These are phyloP conservation scores for Leishmania mexicana DNA, from an alignment of 208 protist genomes.

Conservation along the genomic window DNA sequence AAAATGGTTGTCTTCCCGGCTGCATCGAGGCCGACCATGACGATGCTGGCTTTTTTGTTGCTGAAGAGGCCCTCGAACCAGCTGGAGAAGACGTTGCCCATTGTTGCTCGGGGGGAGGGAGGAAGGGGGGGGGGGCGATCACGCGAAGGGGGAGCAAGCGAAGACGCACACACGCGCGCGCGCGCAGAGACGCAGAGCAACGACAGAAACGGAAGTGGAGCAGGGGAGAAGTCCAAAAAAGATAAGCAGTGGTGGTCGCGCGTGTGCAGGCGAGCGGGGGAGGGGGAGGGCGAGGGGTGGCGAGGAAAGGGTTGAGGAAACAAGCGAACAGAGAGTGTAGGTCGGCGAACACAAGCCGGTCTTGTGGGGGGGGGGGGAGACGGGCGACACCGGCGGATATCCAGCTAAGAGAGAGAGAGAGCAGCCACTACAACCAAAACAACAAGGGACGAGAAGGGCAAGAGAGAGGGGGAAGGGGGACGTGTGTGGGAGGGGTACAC, in stretches of 20 bases:
- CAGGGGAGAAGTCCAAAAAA: not conserved
- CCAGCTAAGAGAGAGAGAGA: no score
- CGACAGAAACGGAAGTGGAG: constrained; percentile 1
- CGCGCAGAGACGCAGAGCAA: not conserved
- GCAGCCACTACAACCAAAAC: no score
- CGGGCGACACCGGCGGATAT: no score
- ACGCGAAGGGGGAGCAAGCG: no score
- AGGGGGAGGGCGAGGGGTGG: not conserved
- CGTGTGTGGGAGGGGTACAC: not conserved
- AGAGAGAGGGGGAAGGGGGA: not conserved
- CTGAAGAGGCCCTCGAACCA: constrained; percentile 78
- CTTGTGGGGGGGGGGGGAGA: no score
- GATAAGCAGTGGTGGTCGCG: not conserved
- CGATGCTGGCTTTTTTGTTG: constrained; percentile 93
- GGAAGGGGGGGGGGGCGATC: not conserved
- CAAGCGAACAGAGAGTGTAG: not conserved
- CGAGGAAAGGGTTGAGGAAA: not conserved
- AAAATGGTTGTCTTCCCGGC: constrained; percentile 98
- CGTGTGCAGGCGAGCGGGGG: not conserved
- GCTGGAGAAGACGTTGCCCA: constrained; percentile 65
- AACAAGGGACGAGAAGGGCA: no score
- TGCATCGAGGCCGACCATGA: constrained; percentile 96
- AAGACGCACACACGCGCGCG: not conserved
- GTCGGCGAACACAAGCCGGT: not conserved
- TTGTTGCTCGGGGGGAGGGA: constrained; percentile 11